phyloP scores from a whole-genome alignment of 2,329 filamentous ascomycete genomes.

The Fusarium multiceps region DNA sequence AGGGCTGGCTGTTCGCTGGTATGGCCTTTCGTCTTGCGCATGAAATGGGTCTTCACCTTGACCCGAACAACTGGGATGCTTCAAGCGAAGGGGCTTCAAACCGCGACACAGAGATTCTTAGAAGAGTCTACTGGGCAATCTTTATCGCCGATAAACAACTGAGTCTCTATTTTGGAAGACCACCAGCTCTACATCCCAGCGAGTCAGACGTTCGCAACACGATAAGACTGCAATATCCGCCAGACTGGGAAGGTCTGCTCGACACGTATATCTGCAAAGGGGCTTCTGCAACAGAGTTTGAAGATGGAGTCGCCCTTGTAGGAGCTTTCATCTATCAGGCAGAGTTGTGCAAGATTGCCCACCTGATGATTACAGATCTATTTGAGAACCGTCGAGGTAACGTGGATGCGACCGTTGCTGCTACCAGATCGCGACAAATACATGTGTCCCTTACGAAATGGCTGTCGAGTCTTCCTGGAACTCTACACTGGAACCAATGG shows the following conservation, averaged over 20 bases:
- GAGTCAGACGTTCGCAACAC: constrained; percentile 63
- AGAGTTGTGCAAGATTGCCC: constrained; percentile 61
- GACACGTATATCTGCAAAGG: constrained; percentile 60
- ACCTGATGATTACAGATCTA: constrained; percentile 62
- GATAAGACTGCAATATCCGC: constrained; percentile 60
- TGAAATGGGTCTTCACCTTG: constrained; percentile 64
- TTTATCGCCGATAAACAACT: constrained; percentile 64
- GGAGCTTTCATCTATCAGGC: constrained; percentile 60
- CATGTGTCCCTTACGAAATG: constrained; percentile 60
- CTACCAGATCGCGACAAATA: constrained; percentile 58
- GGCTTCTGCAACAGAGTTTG: constrained; percentile 58
- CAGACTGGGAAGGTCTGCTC: constrained; percentile 60
- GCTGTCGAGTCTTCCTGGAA: constrained; percentile 58
- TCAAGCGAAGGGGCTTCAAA: constrained; percentile 48
- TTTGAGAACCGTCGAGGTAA: constrained; percentile 60
- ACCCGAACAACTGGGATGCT: constrained; percentile 62
- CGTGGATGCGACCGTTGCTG: constrained; percentile 55
- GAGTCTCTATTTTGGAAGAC: constrained; percentile 63
- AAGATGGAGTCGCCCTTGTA: constrained; percentile 58
- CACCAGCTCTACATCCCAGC: constrained; percentile 61
- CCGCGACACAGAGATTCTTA: constrained; percentile 59
- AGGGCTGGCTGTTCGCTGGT: constrained; percentile 63
- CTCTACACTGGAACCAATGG: constrained; percentile 64
- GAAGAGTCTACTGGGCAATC: constrained; percentile 63
- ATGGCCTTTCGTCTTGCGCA: constrained; percentile 64